Conservation (phyloP, 345 rosid genomes). For the Eutrema heterophyllum region DNA sequence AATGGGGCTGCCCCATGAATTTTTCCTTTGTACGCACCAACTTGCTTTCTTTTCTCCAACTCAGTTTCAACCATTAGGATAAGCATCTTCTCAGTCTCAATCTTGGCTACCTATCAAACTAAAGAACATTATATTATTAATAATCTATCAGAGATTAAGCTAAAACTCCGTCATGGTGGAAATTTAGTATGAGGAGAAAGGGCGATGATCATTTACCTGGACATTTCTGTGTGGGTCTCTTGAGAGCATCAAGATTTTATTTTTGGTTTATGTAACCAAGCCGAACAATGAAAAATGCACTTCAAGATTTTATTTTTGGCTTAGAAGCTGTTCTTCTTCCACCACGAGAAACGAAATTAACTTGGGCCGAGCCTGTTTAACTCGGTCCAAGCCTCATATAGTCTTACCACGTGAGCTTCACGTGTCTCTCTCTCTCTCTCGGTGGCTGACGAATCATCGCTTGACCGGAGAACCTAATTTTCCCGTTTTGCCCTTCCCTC, state of each 20-base stretch:
- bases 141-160: background rate
- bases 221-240: conserved; percentile 99
- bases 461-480: background rate
- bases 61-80: conserved; percentile 99
- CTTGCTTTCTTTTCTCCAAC: conserved; percentile 85
- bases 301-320: background rate
- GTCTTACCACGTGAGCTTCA: conserved; percentile 17
- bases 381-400: background rate
- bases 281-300: background rate
- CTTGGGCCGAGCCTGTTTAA: background rate
- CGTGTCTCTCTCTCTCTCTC: conserved; percentile 3
- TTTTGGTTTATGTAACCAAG: background rate
- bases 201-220: conserved; percentile 51
- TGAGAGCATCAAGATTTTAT: conserved; percentile 72
- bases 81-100: too few relatives aligned
- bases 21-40: conserved; percentile 56
- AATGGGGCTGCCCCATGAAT: conserved; percentile 93
- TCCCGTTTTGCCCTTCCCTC: conserved; percentile 26
- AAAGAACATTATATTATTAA: background rate
- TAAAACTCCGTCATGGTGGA: background rate
- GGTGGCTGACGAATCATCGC: conserved; percentile 5
- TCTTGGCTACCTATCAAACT: conserved; percentile 75
- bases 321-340: background rate
- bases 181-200: background rate
- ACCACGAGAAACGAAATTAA: background rate